Percentiles rank a stretch among this genome's conserved stretches.
phyloP scores from a whole-genome alignment of 2,329 filamentous ascomycete genomes.

The Geosmithia flava region DNA sequence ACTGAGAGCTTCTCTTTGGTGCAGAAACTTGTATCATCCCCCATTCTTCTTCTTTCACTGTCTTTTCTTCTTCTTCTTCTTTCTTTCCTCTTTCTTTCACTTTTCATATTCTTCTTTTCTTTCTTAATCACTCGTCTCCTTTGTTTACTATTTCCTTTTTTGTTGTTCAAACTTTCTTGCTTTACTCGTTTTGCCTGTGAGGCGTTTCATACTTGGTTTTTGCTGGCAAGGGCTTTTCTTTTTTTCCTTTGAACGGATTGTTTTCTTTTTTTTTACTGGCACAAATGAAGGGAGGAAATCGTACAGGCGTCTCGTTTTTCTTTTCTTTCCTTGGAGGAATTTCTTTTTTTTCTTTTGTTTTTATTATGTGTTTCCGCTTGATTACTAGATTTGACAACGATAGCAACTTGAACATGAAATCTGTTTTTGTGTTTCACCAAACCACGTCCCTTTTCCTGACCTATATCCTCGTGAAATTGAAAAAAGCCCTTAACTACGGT shows the following conservation, averaged over 20 bases:
- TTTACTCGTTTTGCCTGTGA: background rate
- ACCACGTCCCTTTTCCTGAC: background rate
- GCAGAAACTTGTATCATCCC: background rate
- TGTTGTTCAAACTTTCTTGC: background rate
- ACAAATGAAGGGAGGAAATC: background rate
- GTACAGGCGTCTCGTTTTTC: background rate
- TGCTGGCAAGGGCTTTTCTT: background rate
- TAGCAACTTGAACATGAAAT: background rate
- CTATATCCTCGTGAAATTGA: background rate
- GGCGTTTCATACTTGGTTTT: background rate
- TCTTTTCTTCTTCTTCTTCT: background rate
- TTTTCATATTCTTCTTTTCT: background rate
- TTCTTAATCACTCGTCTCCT: slow-evolving; percentile 1
- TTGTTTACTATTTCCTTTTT: slow-evolving; percentile 1
- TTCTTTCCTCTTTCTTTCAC: background rate
- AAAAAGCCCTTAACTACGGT: background rate
- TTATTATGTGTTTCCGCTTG: background rate
- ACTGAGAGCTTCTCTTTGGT: background rate
- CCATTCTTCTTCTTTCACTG: background rate
- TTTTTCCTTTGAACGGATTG: background rate
- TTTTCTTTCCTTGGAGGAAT: background rate
- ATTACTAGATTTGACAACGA: background rate
- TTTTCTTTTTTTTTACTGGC: background rate
- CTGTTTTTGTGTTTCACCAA: background rate
- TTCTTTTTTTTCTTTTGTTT: background rate